Evolutionary conservation across 2,329 filamentous ascomycete species (phyloP).

Genomic region (Paracoccidioides lutzii): DNA sequence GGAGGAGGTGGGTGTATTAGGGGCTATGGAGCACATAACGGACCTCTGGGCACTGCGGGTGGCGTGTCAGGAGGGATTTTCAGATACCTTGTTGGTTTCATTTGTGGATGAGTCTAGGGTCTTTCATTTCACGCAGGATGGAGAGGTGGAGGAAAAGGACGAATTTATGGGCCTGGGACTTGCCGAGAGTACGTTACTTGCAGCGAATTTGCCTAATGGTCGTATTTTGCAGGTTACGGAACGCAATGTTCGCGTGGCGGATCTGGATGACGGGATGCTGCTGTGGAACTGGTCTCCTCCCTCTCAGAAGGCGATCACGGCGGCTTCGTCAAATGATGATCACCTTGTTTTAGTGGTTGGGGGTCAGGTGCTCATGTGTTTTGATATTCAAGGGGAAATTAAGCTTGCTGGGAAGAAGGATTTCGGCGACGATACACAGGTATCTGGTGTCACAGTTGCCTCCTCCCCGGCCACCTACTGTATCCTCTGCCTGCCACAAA

Average conservation of each 20-base stretch:
- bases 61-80: constrained; percentile 30
- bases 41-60: constrained; percentile 57
- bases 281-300: constrained; percentile 35
- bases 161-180: constrained; percentile 58
- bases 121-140: constrained; percentile 61
- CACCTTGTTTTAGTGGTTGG: constrained; percentile 62
- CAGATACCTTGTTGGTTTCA: constrained; percentile 65
- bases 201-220: constrained; percentile 49
- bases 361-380: constrained; percentile 57
- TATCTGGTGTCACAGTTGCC: constrained; percentile 73
- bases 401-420: constrained; percentile 46
- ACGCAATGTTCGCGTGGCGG: constrained; percentile 47
- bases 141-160: constrained; percentile 78
- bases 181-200: constrained; percentile 58
- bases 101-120: constrained; percentile 73
- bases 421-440: constrained; percentile 56
- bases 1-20: constrained; percentile 71
- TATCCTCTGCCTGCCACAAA: constrained; percentile 77
- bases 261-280: constrained; percentile 34
- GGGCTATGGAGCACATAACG: constrained; percentile 61
- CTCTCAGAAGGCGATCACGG: constrained; percentile 50
- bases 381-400: constrained; percentile 49
- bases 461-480: constrained; percentile 51
- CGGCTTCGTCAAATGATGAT: constrained; percentile 59
- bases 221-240: constrained; percentile 66